phyloP scores from a whole-genome alignment of 257 asterid species.

The Paraleonurus japonicus region DNA sequence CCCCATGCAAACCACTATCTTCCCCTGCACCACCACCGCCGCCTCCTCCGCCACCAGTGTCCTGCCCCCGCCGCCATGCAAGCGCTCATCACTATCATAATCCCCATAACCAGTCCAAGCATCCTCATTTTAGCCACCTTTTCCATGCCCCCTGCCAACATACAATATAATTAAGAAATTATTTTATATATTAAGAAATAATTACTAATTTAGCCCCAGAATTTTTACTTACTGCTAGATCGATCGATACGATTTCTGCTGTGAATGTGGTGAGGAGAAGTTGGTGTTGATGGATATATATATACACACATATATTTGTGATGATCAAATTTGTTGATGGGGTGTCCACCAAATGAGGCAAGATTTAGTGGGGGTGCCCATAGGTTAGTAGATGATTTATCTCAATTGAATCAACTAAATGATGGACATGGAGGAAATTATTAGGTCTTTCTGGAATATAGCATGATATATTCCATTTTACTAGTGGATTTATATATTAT shows the following conservation, averaged over 20 bases:
- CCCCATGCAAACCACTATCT: slow-evolving; percentile 28
- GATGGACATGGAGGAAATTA: slow-evolving; percentile 28
- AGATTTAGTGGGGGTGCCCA: slow-evolving; percentile 51
- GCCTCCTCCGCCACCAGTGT: not conserved
- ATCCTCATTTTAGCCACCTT: slow-evolving; percentile 21
- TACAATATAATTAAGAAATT: no score
- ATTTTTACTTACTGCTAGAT: not conserved
- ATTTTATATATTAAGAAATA: no score
- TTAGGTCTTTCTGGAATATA: not conserved
- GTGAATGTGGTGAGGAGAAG: not conserved
- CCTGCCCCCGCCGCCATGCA: slow-evolving; percentile 22
- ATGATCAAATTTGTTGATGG: slow-evolving; percentile 28
- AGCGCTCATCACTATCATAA: slow-evolving; percentile 23
- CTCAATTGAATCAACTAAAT: slow-evolving; percentile 22
- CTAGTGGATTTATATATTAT: slow-evolving; percentile 21
- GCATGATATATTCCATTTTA: slow-evolving; percentile 27
- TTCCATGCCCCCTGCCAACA: not conserved
- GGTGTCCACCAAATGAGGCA: slow-evolving; percentile 58
- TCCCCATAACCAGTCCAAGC: not conserved
- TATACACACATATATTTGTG: not conserved
- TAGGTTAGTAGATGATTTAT: not conserved
- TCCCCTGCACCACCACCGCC: not conserved
- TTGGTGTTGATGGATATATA: slow-evolving; percentile 9
- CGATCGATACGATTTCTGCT: not conserved
- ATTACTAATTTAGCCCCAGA: not conserved